Evolutionary conservation across 345 rosid genomes (phyloP), one percentile per base, ranked within the genome.

Genomic region (Melastoma malabathricum): DNA sequence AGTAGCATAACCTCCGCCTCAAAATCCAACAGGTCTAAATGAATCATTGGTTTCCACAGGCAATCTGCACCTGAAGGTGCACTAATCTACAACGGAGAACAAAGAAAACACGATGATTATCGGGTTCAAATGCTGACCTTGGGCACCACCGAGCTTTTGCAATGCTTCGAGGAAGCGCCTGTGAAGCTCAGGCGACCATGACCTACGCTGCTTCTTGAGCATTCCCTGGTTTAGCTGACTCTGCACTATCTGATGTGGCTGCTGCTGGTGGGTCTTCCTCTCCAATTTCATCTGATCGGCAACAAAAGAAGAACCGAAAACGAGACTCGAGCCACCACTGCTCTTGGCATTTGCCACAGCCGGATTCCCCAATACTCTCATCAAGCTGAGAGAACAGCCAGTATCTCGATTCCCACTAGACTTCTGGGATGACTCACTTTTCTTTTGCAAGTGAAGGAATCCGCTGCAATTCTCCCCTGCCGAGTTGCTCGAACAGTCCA

Each of bases 171-270:
- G 68, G 34, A 88, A 88, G 43, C 74, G 75, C 18, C 76, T 71
- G 60, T 80, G 97, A 46, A 88, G 88, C 43, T 82, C 86, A 8
- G 84, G 81, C 17, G 97, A 80, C 94, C 97, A 88, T 63, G 72
- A 78, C 45, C 94, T 63, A 59, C 94, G 67, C 58, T 73, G 88
- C 51, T 88, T 83, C 84, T 76, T 78, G 18, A 54, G 48, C 10
- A 29, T 15, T 18, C 10, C 51, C 38, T 31, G 38, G 38, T 31
- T 31, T 27, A 13, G 43, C 2, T 31, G 54, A 18, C 27, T 31
- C 54, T 56, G 52, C 44, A 59, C 61, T 55, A 31, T 31, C 38
- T 31, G 38, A 31, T 53, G 74, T 43, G 61, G 71, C 57, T 68
- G 75, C 38, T 43, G 71, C 10, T 44, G 68, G 18, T 62, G 66